Evolutionary conservation across 371 early-diverging fungal genomes (phyloP), one percentile per base, ranked within the genome.

Genomic region (Mucor mucedo): DNA sequence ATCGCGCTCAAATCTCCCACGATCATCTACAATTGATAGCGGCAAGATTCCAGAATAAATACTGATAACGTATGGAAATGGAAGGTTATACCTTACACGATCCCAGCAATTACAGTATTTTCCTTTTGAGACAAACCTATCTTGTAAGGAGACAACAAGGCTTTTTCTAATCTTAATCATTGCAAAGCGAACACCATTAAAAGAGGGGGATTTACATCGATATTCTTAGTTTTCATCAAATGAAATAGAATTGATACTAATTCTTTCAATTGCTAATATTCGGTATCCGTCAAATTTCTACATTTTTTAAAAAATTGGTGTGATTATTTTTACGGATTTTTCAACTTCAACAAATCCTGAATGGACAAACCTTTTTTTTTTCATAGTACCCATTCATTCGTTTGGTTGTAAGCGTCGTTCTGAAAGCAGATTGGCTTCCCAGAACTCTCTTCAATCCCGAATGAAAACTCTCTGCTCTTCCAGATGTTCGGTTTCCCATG

Each of bases 311-410:
- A 42, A 7, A 11, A 42, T 11, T n/a, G 16, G n/a, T 2, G 21
- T 28, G 49, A 29, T 2, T 28, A 28, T n/a, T 7, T 45, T 8
- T 4, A 49, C 21, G 29, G 29, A 49, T n/a, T 21, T n/a, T 21
- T 21, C 29, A 28, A 28, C 27, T 49, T 49, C n/a, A n/a, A n/a
- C n/a, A n/a, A n/a, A 13, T 16, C 13, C 21, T 7, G 9, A 5
- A 28, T 49, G 9, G 11, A 49, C 21, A 35, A 35, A 53, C 53
- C 53, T n/a, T n/a, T n/a, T 53, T 53, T 27, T 53, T 14, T 2
- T 53, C 33, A 16, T 53, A 53, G 35, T 53, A 53, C 35, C n/a
- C 35, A 53, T 53, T 11, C 49, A 28, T 49, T 28, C 49, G 49
- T 5, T 29, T 21, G 11, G 53, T 53, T 1, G 38, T 38, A 14